These are phyloP conservation scores for Picea glauca DNA, from an alignment of 75 land plant species.

Conservation along the genomic window DNA sequence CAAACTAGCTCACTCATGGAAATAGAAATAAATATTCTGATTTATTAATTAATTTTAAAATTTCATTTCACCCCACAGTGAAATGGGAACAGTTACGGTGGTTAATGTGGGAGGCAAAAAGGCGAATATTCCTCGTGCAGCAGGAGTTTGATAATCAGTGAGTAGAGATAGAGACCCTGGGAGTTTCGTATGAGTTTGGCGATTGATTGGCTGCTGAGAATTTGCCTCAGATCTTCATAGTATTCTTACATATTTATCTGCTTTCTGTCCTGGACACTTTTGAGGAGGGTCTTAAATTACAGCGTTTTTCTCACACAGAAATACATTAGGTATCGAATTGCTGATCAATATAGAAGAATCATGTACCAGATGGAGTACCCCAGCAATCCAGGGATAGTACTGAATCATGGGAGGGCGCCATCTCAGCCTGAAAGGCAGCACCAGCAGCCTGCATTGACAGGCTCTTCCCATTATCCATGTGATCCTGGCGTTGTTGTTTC, in stretches of 20 bases:
- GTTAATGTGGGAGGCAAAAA: background rate
- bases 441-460: no score
- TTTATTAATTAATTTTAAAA: background rate
- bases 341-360: background rate
- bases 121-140: background rate
- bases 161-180: background rate
- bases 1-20: no score
- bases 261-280: background rate
- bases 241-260: background rate
- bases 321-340: background rate
- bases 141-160: background rate
- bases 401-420: no score
- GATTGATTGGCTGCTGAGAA: background rate
- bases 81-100: background rate
- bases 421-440: background rate
- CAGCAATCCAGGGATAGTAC: background rate
- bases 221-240: background rate
- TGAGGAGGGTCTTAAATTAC: background rate
- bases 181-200: background rate
- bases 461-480: background rate
- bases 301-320: background rate
- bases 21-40: no score
- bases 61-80: background rate
- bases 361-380: slow-evolving; percentile 8
- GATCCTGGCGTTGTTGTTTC: background rate